These are phyloP conservation scores for Hura crepitans DNA, from an alignment of 441 rosid genomes.

Conservation along the genomic window DNA sequence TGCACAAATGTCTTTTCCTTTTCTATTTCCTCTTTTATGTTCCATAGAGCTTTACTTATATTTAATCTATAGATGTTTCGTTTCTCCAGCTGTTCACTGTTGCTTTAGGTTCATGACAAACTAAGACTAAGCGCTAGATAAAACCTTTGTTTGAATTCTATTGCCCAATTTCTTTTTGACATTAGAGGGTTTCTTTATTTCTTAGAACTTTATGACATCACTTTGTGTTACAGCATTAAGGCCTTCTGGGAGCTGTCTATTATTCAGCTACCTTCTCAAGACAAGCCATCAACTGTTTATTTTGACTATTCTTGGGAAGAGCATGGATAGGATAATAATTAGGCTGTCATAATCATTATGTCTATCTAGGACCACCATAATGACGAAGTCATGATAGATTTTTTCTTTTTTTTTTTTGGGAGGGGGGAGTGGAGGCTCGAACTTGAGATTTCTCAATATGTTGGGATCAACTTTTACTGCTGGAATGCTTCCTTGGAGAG, in stretches of 20 bases:
- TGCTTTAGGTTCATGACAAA: not conserved
- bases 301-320: not conserved
- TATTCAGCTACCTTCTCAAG: not conserved
- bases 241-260: not conserved
- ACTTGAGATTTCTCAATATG: too few species aligned
- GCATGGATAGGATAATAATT: not conserved
- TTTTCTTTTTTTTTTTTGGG: too few species aligned
- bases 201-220: not conserved
- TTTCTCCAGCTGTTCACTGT: not conserved
- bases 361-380: not conserved
- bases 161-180: not conserved
- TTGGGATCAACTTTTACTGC: too few species aligned
- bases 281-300: not conserved
- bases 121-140: not conserved
- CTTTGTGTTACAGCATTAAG: not conserved
- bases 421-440: too few species aligned
- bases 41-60: not conserved
- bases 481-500: too few species aligned
- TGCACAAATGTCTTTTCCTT: not conserved
- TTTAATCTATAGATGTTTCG: not conserved
- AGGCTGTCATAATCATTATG: not conserved
- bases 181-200: not conserved
- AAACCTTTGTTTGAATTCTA: not conserved
- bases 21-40: not conserved
- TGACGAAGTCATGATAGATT: not conserved